phyloP scores from a whole-genome alignment of 2,329 filamentous ascomycete genomes.

The Fusarium cicatricum region DNA sequence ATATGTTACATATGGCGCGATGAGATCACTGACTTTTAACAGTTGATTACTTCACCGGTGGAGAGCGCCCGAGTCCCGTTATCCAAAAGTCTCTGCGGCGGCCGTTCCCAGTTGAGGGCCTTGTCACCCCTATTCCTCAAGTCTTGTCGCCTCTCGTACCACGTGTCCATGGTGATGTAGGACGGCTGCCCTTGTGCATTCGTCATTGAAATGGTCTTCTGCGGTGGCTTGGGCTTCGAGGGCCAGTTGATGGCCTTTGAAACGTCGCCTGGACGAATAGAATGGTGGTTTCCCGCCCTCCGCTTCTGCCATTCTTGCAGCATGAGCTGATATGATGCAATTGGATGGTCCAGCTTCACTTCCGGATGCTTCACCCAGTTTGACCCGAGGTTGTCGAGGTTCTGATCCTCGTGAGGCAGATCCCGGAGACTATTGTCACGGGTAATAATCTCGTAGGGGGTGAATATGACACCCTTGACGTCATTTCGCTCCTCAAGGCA shows the following conservation, averaged over 20 bases:
- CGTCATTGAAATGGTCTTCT: background rate
- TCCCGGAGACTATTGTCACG: slow-evolving; percentile 36
- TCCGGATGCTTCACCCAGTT: slow-evolving; percentile 46
- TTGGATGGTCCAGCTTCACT: slow-evolving; percentile 43
- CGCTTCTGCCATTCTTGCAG: slow-evolving; percentile 38
- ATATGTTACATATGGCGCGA: no score
- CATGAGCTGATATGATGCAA: slow-evolving; percentile 37
- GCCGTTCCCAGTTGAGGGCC: slow-evolving; percentile 39
- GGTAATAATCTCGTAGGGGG: slow-evolving; percentile 50
- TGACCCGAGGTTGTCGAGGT: slow-evolving; percentile 24
- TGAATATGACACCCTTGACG: slow-evolving; percentile 48
- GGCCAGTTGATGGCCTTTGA: slow-evolving; percentile 35
- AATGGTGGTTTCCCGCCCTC: slow-evolving; percentile 6
- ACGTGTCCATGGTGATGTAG: slow-evolving; percentile 5
- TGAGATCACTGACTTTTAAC: background rate
- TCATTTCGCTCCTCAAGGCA: slow-evolving; percentile 41
- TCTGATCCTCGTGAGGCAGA: slow-evolving; percentile 38
- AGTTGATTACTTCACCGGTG: slow-evolving; percentile 16
- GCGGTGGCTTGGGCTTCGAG: slow-evolving; percentile 14
- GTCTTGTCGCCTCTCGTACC: slow-evolving; percentile 24
- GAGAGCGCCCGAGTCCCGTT: slow-evolving; percentile 11
- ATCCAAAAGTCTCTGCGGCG: slow-evolving; percentile 24
- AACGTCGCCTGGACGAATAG: background rate
- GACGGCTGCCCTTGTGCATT: background rate
- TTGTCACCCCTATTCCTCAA: slow-evolving; percentile 23